A percentile compares a stretch with the other conserved stretches of the same genome.
These are phyloP conservation scores for Globisporangium orthogonon DNA, from an alignment of 352 stramenopile genomes.

Conservation along the genomic window DNA sequence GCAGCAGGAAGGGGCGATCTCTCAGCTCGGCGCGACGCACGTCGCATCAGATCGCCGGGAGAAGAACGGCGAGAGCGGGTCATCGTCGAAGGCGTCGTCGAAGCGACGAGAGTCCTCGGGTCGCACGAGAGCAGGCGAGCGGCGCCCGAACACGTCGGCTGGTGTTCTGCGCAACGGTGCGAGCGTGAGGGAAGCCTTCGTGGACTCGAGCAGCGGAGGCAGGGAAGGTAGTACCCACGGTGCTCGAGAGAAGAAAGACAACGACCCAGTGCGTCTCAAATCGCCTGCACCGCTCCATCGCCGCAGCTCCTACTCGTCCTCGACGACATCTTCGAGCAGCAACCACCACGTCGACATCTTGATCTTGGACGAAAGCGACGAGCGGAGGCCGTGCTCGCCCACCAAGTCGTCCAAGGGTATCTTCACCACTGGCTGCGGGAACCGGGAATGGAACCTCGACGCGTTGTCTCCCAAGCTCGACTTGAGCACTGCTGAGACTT, in stretches of 20 bases:
- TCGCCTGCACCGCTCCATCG: conserved; percentile 3
- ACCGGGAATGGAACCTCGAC: conserved; percentile 56
- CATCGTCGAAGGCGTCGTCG: neutral
- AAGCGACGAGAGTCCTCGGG: neutral
- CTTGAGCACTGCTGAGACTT: conserved; percentile 31
- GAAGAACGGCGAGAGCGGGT: neutral
- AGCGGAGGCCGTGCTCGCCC: conserved; percentile 36
- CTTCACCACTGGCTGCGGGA: conserved; percentile 22
- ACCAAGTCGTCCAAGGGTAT: conserved; percentile 44
- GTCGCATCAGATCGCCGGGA: neutral
- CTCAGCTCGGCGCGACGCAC: conserved; percentile 28
- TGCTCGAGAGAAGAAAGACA: neutral
- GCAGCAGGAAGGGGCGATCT: conserved; percentile 50
- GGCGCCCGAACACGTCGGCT: conserved; percentile 46
- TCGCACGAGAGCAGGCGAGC: conserved; percentile 12
- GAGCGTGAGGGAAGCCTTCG: conserved; percentile 49
- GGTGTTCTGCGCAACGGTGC: conserved; percentile 33
- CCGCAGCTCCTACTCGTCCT: conserved; percentile 6
- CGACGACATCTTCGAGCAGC: conserved; percentile 4
- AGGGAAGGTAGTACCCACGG: neutral
- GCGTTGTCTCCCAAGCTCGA: conserved; percentile 47
- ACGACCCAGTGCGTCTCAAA: neutral
- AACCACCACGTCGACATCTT: conserved; percentile 41
- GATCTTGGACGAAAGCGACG: conserved; percentile 44
- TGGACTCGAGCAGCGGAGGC: conserved; percentile 20